Evolutionary conservation across 2,329 filamentous ascomycete genomes (phyloP).

Genomic region (Neodidymelliopsis sp.): DNA sequence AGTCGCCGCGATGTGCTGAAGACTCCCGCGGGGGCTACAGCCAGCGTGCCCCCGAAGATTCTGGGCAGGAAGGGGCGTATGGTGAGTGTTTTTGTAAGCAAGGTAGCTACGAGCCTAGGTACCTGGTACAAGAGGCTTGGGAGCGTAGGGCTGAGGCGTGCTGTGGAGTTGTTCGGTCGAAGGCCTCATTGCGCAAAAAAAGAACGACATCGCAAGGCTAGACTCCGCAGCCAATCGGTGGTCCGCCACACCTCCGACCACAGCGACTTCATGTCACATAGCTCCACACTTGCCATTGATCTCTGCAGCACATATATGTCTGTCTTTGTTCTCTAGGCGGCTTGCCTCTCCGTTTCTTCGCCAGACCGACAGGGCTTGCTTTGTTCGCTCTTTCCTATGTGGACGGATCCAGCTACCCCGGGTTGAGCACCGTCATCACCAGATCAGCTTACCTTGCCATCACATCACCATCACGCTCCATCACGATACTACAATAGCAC

Average conservation of each 20-base stretch:
- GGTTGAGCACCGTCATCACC: background rate
- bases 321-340: background rate
- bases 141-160: background rate
- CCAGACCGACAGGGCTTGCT: background rate
- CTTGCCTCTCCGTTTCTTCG: too few relatives aligned
- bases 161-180: background rate
- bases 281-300: constrained; percentile 25
- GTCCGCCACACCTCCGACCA: background rate
- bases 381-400: too few relatives aligned
- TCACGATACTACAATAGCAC: constrained; percentile 22
- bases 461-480: constrained; percentile 25
- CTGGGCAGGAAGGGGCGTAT: constrained; percentile 29
- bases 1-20: constrained; percentile 15
- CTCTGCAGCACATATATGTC: background rate
- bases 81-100: constrained; percentile 5
- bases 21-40: constrained; percentile 22
- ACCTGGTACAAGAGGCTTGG: background rate
- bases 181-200: constrained; percentile 14
- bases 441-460: background rate
- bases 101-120: background rate
- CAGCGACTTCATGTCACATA: constrained; percentile 8
- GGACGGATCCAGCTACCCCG: too few relatives aligned
- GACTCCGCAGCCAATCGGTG: constrained; percentile 25
- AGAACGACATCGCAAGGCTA: constrained; percentile 23
- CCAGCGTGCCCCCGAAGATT: constrained; percentile 32